Evolutionary conservation across 2,329 filamentous ascomycete species (phyloP), one percentile per base, ranked within the genome.

Genomic region (Alternaria hordeiaustralica): DNA sequence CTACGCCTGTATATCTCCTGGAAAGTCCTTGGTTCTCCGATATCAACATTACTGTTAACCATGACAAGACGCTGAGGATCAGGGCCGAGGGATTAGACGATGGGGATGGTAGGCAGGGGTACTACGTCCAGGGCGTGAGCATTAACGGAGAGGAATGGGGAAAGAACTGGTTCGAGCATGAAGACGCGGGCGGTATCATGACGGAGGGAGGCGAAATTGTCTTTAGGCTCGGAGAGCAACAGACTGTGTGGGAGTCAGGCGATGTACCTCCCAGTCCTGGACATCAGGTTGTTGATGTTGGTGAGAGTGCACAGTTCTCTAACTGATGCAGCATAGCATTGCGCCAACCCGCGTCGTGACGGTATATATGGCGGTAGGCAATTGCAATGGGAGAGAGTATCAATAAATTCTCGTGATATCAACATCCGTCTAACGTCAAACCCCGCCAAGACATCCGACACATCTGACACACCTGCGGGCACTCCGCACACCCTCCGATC

Each of bases 121-220:
- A 82, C 45, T 89, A 84, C 63, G 83, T 89, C 6, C 85, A 88
- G 68, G 81, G 80, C 3, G 77, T 88, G 1, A 84, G 77, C 58
- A 83, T 88, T 41, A 88, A 88, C 61, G 86, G 85, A 0, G 61
- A 84, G 57, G 3, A 60, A 0, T 88, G 86, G 87, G 69, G 78
- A 1, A 83, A 81, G 76, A 88, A 86, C 58, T 88, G 87, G 87
- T 80, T 88, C 18, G 80, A 83, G 59, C 86, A 88, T 71, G 80
- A 82, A 1, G 84, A 88, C 70, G 73, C 64, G 0, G 75, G 71
- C 2, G 74, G 71, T 0, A 75, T 78, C 21, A 78, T 79, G 76
- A 71, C 60, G 1, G 49, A 75, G 7, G 78, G 78, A 2, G 78
- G 78, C 5, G 76, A 79, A 55, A 78, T 80, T 47, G 6, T 75